Conservation (phyloP, 495 filamentous ascomycete genomes). For the Echria macrotheca region DNA sequence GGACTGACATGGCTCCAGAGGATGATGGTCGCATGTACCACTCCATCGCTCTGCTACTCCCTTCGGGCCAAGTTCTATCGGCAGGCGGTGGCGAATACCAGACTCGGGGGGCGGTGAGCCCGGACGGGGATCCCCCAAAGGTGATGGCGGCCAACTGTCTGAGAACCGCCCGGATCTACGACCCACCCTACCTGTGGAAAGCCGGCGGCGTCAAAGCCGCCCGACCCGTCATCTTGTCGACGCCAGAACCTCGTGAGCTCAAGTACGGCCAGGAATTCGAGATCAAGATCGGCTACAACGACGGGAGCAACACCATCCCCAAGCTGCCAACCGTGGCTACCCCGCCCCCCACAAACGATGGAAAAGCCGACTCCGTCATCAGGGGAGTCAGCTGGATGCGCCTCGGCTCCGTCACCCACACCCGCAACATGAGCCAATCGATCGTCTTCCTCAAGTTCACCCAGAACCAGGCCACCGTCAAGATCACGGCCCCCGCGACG, state of each 20-base stretch:
- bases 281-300: constrained; percentile 2
- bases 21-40: constrained; percentile 7
- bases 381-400: constrained; percentile 8
- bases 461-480: constrained; percentile 1
- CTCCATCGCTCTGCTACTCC: constrained; percentile 3
- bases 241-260: too few species aligned
- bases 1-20: constrained; percentile 9
- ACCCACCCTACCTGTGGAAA: constrained; percentile 8
- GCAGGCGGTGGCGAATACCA: constrained; percentile 9
- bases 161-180: constrained; percentile 3
- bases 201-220: neutral
- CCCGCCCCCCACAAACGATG: too few species aligned
- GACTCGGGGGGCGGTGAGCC: too few species aligned
- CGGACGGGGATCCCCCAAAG: too few species aligned
- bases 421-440: constrained; percentile 13
- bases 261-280: constrained; percentile 4
- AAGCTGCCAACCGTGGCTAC: too few species aligned
- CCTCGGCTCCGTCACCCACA: constrained; percentile 10
- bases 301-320: too few species aligned
- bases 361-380: too few species aligned
- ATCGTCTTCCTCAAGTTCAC: constrained; percentile 4
- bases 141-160: neutral
- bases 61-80: constrained; percentile 3
- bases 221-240: neutral
- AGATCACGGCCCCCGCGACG: constrained; percentile 3